A percentile compares a stretch with the other conserved stretches of the same genome.
Conservation (phyloP, 202 grass and related monocot species). For the Schoenoplectus tabernaemontani region DNA sequence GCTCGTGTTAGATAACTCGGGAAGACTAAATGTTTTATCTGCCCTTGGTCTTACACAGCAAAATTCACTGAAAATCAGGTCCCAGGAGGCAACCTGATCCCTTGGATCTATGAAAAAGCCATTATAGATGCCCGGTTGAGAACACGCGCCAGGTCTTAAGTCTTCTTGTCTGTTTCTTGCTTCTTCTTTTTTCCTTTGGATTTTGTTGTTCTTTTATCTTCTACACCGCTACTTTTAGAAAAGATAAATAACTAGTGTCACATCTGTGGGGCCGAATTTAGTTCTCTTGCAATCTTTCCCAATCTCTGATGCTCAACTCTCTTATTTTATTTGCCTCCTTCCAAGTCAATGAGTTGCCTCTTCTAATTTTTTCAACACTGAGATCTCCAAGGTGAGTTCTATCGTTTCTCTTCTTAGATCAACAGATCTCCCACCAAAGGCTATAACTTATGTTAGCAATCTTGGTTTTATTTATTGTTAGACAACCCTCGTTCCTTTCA, state of each 20-base stretch:
- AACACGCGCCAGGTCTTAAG: not conserved
- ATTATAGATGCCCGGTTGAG: not conserved
- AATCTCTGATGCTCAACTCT: not conserved
- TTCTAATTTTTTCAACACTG: not conserved
- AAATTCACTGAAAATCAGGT: too few relatives aligned
- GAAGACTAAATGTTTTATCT: too few relatives aligned
- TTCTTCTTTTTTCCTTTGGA: too few relatives aligned
- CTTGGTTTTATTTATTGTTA: not conserved
- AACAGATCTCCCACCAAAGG: not conserved
- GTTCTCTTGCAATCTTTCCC: not conserved
- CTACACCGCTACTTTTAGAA: not conserved
- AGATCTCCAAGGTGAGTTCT: not conserved
- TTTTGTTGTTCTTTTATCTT: conserved; percentile 1
- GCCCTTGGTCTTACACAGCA: too few relatives aligned
- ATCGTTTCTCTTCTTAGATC: not conserved
- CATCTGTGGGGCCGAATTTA: not conserved
- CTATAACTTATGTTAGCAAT: not conserved
- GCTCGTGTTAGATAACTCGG: too few relatives aligned
- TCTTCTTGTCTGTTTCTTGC: not conserved
- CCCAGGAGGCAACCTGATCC: not conserved
- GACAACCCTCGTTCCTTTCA: not conserved
- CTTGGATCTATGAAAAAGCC: not conserved
- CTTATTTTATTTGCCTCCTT: not conserved
- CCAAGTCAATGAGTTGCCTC: not conserved
- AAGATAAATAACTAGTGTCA: not conserved